Conservation (phyloP, 306 rosid species). For the Mimosa pudica region DNA sequence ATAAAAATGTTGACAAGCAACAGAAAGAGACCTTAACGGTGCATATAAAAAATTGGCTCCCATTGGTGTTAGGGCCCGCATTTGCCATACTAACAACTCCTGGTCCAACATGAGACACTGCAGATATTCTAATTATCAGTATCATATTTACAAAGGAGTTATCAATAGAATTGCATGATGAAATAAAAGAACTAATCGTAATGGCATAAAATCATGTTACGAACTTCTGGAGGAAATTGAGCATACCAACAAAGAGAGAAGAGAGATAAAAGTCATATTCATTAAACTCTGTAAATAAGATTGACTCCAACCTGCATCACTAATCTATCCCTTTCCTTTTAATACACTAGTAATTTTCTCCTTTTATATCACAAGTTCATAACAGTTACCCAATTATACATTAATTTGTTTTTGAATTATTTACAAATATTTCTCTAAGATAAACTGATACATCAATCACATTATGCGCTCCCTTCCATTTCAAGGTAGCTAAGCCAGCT, state of each 20-base stretch:
- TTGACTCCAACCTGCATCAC: not conserved
- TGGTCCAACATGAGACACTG: conserved; percentile 82
- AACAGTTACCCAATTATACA: not conserved
- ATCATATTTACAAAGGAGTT: conserved; percentile 24
- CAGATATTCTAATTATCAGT: conserved; percentile 33
- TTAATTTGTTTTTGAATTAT: not conserved
- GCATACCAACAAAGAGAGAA: not conserved
- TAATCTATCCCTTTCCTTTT: not conserved
- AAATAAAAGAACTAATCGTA: not conserved
- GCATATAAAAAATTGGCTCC: conserved; percentile 97
- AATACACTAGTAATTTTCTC: not conserved
- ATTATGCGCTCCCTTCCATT: not conserved
- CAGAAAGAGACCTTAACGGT: conserved; percentile 74
- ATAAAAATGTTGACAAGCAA: conserved; percentile 12
- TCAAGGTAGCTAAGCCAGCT: not conserved
- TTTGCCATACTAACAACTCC: conserved; percentile 98
- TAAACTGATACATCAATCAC: not conserved
- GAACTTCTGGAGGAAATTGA: not conserved
- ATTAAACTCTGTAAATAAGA: not conserved
- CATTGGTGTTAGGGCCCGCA: conserved; percentile 98
- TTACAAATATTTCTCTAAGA: not conserved
- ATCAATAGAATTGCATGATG: not conserved
- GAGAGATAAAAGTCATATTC: not conserved
- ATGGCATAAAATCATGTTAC: not conserved
- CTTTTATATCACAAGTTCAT: not conserved